Percentiles rank a stretch among this genome's conserved stretches.
phyloP scores from a whole-genome alignment of 1,284 basidiomycete species.

The Salmacisia buchloeana region DNA sequence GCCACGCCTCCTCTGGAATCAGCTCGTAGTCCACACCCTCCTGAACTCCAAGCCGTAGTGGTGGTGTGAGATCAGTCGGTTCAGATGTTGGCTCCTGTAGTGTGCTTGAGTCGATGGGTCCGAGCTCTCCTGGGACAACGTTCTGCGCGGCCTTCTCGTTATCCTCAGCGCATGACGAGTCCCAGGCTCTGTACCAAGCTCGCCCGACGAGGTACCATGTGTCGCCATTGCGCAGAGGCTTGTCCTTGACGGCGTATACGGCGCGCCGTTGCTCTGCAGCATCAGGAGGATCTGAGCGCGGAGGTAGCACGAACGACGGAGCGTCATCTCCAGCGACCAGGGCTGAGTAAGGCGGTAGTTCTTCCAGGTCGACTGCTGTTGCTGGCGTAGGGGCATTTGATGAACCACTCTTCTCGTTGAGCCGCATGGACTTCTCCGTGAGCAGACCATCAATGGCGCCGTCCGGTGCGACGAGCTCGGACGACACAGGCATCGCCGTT shows the following conservation, averaged over 20 bases:
- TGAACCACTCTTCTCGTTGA: not conserved
- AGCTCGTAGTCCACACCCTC: slow-evolving; percentile 74
- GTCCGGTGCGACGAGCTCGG: too few species aligned
- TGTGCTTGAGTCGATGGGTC: slow-evolving; percentile 67
- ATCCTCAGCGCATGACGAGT: slow-evolving; percentile 56
- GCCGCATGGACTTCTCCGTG: not conserved
- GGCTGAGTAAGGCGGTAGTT: not conserved
- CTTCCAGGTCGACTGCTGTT: not conserved
- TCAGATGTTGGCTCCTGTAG: slow-evolving; percentile 56
- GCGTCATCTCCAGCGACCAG: not conserved
- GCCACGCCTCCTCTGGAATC: slow-evolving; percentile 70
- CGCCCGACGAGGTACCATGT: slow-evolving; percentile 71
- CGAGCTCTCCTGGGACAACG: too few species aligned
- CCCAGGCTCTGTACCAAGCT: slow-evolving; percentile 70
- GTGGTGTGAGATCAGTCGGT: slow-evolving; percentile 20
- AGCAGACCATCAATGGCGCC: not conserved
- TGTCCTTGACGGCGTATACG: slow-evolving; percentile 33
- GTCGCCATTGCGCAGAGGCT: slow-evolving; percentile 60
- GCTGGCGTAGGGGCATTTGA: not conserved
- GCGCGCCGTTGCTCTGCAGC: not conserved
- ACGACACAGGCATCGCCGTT: not conserved
- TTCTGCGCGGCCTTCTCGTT: too few species aligned
- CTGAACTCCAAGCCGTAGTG: slow-evolving; percentile 50
- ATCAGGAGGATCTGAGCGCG: not conserved
- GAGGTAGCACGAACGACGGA: not conserved